These are phyloP conservation scores for Trichoderma hamatum DNA, from an alignment of 2,329 filamentous ascomycete genomes.

Conservation along the genomic window DNA sequence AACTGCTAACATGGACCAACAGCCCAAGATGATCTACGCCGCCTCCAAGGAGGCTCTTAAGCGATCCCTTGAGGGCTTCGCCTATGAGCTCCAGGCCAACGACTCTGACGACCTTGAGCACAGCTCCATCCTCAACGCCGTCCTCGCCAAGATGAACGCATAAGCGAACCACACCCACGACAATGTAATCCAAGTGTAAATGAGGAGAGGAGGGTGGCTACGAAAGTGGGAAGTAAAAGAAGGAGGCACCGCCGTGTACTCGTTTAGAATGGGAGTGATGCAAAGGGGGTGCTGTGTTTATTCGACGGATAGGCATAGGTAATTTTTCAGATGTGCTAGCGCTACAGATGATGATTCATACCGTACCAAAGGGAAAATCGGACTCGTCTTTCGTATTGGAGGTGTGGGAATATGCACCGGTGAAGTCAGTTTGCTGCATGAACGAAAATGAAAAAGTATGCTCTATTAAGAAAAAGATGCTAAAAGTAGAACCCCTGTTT, in stretches of 20 bases:
- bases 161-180: constrained; percentile 26
- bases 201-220: neutral
- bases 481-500: neutral
- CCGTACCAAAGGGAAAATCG: constrained; percentile 21
- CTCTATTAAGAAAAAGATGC: constrained; percentile 2
- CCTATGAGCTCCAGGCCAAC: constrained; percentile 80
- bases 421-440: constrained; percentile 6
- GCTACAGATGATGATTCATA: constrained; percentile 26
- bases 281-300: constrained; percentile 3
- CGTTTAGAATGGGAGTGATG: constrained; percentile 11
- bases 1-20: constrained; percentile 21
- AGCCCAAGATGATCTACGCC: constrained; percentile 90
- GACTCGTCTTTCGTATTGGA: constrained; percentile 16
- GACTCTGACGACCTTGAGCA: constrained; percentile 81
- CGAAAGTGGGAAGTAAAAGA: constrained; percentile 2
- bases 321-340: constrained; percentile 25
- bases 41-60: constrained; percentile 87
- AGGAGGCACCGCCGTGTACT: constrained; percentile 12
- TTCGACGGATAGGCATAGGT: constrained; percentile 24
- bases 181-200: constrained; percentile 7
- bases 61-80: constrained; percentile 74
- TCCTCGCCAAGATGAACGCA: constrained; percentile 47
- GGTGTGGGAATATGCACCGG: constrained; percentile 16
- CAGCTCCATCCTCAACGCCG: constrained; percentile 67
- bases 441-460: neutral